phyloP scores from a whole-genome alignment of 2,329 filamentous ascomycete genomes.

The Aspergillus sp. region DNA sequence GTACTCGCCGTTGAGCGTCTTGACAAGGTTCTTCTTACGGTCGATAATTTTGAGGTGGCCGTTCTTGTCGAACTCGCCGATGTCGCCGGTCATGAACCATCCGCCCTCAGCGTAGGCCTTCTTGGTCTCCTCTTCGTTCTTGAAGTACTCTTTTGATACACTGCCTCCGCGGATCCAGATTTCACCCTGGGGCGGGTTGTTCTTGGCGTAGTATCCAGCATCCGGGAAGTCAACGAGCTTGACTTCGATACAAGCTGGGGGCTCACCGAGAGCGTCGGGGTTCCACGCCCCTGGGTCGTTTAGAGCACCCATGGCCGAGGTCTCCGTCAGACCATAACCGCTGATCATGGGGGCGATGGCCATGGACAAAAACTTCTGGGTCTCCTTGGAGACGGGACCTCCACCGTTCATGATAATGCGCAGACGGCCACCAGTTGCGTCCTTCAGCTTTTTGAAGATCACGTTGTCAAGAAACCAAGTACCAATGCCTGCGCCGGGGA shows the following conservation, averaged over 20 bases:
- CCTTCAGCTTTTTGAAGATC: conserved; percentile 89
- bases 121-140: conserved; percentile 81
- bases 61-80: conserved; percentile 79
- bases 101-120: conserved; percentile 77
- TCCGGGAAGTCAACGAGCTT: conserved; percentile 91
- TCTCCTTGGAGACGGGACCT: conserved; percentile 83
- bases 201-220: conserved; percentile 76
- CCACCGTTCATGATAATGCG: conserved; percentile 93
- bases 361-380: conserved; percentile 86
- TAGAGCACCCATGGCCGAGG: conserved; percentile 62
- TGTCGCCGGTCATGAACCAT: conserved; percentile 97
- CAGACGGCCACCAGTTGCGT: conserved; percentile 82
- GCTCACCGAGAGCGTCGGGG: conserved; percentile 71
- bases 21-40: conserved; percentile 97
- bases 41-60: conserved; percentile 88
- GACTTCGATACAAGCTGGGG: conserved; percentile 75
- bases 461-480: conserved; percentile 72
- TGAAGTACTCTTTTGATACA: conserved; percentile 75
- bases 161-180: conserved; percentile 81
- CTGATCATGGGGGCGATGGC: conserved; percentile 91
- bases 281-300: conserved; percentile 81
- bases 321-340: conserved; percentile 95
- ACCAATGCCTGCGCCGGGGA: conserved; percentile 52
- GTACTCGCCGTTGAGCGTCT: conserved; percentile 93
- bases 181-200: conserved; percentile 82